phyloP scores from a whole-genome alignment of 1,139 yeast genomes.

The Candida sp. region DNA sequence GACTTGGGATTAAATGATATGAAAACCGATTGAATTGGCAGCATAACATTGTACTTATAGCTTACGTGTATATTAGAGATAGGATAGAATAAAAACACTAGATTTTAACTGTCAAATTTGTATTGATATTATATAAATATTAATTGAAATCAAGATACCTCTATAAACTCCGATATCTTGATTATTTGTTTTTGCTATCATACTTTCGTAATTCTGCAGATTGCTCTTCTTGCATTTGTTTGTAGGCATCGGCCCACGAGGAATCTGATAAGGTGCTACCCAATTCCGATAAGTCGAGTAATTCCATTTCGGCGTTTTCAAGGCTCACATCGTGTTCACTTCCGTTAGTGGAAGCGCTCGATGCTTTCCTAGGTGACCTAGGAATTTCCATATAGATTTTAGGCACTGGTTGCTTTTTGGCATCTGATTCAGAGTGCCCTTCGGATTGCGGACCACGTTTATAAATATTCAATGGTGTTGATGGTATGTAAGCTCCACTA shows the following conservation, averaged over 20 bases:
- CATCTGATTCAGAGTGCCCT: conserved; percentile 4
- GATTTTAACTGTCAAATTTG: not conserved
- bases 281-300: conserved; percentile 20
- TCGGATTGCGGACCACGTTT: conserved; percentile 6
- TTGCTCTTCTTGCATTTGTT: conserved; percentile 15
- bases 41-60: not conserved
- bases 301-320: conserved; percentile 3
- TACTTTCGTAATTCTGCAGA: not conserved
- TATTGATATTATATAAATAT: not conserved
- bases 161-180: not conserved
- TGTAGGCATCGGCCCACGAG: conserved; percentile 26
- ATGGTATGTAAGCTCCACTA: conserved; percentile 29
- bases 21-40: conserved; percentile 31
- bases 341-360: not conserved
- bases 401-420: not conserved
- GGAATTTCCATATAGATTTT: conserved; percentile 1
- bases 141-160: not conserved
- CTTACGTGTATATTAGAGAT: conserved; percentile 3
- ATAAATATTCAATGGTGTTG: conserved; percentile 25
- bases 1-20: conserved; percentile 89
- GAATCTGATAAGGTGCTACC: conserved; percentile 24
- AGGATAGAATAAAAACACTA: not conserved
- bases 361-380: not conserved
- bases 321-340: not conserved
- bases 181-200: not conserved